Base-by-base conservation (phyloP, 257 asterid species). In the Solanum sejunctum region DNA sequence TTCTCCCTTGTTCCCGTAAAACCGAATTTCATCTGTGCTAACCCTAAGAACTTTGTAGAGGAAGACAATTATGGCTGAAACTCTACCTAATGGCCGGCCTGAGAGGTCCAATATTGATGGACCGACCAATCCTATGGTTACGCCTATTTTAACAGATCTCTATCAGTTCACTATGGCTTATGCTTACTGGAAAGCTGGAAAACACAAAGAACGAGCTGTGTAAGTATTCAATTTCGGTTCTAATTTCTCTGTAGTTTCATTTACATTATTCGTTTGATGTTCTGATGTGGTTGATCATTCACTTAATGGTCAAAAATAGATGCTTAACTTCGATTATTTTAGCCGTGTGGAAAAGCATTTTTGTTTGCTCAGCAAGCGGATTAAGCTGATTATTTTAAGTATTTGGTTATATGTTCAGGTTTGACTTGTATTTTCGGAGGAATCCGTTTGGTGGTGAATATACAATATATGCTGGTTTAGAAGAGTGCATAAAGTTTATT, bases 111-210 rank as follows among this genome's bases (percentile, higher is more conserved):
- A 39, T 54, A 90, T 91, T 83, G 92, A 84, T 67, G 90, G 96
- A 39, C 98, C 98, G 20, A 95, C 98, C 72, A 95, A 96, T 94
- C 97, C 99, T 3, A 96, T 95, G 98, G 98, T 95, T 56, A 93
- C 99, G 12, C 99, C 99, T 89, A 90, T 96, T 9, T 91, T 96
- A 84, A 96, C 99, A 88, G 99, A 95, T 90, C 97, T 96, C 81
- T 96, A 96, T 89, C 98, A 96, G 93, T 96, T 95, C 87, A 93
- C 98, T 77, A 95, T 96, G 99, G 99, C 98, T 43, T 96, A 96
- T 86, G 99, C 99, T 61, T 95, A 96, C 88, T 96, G 99, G 99
- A 96, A 93, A 92, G 98, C 97, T 82, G 94, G 94, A 63, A 96
- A 96, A 81, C 97, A 95, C 83, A 82, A 91, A 57, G 99, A 96